These are phyloP conservation scores for Pseudogymnoascus sp. DNA, from an alignment of 2,329 filamentous ascomycete species.

Conservation along the genomic window DNA sequence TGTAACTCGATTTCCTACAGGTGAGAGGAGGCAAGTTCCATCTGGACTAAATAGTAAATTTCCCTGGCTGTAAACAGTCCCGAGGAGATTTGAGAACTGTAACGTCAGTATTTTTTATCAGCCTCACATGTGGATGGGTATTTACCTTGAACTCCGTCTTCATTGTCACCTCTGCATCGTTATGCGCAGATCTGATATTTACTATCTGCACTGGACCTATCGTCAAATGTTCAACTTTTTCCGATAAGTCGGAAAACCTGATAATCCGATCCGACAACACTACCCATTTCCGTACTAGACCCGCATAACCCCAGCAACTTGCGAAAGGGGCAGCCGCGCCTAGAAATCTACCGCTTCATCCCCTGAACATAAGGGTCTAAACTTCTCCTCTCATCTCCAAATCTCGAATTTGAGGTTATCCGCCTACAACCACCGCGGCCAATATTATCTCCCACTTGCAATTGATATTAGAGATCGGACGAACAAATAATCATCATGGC, in stretches of 20 bases:
- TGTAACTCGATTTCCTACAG: constrained; percentile 90
- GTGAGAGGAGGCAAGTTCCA: constrained; percentile 90
- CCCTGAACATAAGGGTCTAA: constrained; percentile 11
- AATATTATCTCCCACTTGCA: constrained; percentile 3
- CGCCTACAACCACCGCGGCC: not conserved
- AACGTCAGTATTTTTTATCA: constrained; percentile 21
- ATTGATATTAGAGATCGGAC: not conserved
- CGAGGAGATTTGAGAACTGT: constrained; percentile 97
- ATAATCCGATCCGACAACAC: constrained; percentile 9
- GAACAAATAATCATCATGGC: constrained; percentile 39
- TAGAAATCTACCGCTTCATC: constrained; percentile 8
- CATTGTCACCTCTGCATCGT: constrained; percentile 51
- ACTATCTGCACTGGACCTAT: constrained; percentile 10
- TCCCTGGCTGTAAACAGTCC: constrained; percentile 96
- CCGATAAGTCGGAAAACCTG: constrained; percentile 10
- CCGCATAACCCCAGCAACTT: not conserved
- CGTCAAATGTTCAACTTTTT: constrained; percentile 14
- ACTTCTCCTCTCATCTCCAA: constrained; percentile 6
- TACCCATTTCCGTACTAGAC: not conserved
- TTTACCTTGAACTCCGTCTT: constrained; percentile 97
- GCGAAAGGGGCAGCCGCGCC: constrained; percentile 9
- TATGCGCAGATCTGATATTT: constrained; percentile 17
- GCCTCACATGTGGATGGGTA: not conserved
- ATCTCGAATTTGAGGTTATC: constrained; percentile 4
- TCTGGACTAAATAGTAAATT: constrained; percentile 95